A percentile compares a stretch with the other conserved stretches of the same genome.
Conservation (phyloP, 169 alveolate species). For the Plasmodium fragile region DNA sequence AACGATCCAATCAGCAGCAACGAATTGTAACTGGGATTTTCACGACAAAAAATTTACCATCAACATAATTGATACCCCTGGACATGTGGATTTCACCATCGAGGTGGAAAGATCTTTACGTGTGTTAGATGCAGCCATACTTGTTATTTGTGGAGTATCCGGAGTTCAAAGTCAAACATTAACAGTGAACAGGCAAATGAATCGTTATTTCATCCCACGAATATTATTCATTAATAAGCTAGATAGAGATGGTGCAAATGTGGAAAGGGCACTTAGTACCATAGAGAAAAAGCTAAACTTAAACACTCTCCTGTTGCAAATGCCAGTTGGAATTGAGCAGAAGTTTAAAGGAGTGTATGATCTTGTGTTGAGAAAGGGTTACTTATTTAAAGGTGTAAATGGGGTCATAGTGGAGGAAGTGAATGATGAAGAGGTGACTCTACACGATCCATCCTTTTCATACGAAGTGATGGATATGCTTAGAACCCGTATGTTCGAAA, state of each 20-base stretch:
- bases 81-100: slow-evolving; percentile 98
- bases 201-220: slow-evolving; percentile 95
- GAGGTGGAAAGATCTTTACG: slow-evolving; percentile 98
- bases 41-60: slow-evolving; percentile 82
- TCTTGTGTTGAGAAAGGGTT: slow-evolving; percentile 87
- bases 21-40: slow-evolving; percentile 92
- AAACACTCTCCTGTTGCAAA: slow-evolving; percentile 79
- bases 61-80: slow-evolving; percentile 98
- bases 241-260: slow-evolving; percentile 98
- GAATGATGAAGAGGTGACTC: slow-evolving; percentile 87
- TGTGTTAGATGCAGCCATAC: slow-evolving; percentile 97
- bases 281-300: slow-evolving; percentile 92
- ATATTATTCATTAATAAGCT: slow-evolving; percentile 94
- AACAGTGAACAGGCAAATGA: slow-evolving; percentile 97
- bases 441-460: slow-evolving; percentile 33
- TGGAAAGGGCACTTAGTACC: slow-evolving; percentile 87
- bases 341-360: slow-evolving; percentile 94
- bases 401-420: slow-evolving; percentile 86
- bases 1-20: slow-evolving; percentile 97
- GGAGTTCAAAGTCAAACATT: slow-evolving; percentile 98
- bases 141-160: slow-evolving; percentile 96
- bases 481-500: slow-evolving; percentile 87
- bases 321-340: slow-evolving; percentile 92
- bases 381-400: slow-evolving; percentile 90
- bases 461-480: slow-evolving; percentile 40